These are phyloP conservation scores for Hyaloscypha finlandica DNA, from an alignment of 495 filamentous ascomycete genomes.

Conservation along the genomic window DNA sequence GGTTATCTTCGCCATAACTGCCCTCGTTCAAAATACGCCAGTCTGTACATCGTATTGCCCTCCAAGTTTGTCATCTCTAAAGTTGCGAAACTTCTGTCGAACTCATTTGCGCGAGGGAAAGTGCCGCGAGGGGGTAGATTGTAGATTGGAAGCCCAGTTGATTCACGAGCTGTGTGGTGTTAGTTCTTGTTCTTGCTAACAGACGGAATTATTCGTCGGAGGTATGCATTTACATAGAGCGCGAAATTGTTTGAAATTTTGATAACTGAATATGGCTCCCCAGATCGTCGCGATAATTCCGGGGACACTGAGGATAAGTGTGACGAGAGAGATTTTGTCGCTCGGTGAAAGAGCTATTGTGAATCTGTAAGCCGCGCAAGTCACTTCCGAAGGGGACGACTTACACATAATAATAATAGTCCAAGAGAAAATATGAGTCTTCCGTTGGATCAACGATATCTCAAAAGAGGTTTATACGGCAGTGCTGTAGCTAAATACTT, in stretches of 20 bases:
- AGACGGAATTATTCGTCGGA: not conserved
- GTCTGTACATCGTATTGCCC: not conserved
- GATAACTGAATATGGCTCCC: constrained; percentile 14
- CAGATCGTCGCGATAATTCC: constrained; percentile 17
- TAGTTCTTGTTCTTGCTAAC: constrained; percentile 3
- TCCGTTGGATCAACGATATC: not conserved
- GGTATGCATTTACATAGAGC: constrained; percentile 12
- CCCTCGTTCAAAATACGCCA: constrained; percentile 6
- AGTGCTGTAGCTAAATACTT: constrained; percentile 5
- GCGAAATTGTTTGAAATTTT: constrained; percentile 19
- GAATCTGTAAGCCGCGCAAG: not conserved
- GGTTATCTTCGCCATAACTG: not conserved
- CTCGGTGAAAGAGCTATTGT: constrained; percentile 13
- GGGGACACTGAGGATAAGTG: constrained; percentile 18
- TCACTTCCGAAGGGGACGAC: not conserved
- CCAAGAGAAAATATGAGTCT: not conserved
- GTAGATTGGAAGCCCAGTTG: constrained; percentile 13
- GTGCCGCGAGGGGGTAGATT: constrained; percentile 6
- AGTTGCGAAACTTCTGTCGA: not conserved
- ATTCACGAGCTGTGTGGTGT: constrained; percentile 9
- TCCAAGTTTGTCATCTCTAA: constrained; percentile 1
- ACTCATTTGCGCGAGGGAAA: constrained; percentile 9
- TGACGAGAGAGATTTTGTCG: constrained; percentile 18
- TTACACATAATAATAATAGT: constrained; percentile 10
- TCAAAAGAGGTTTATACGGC: not conserved